Evolutionary conservation across 1,139 yeast genomes (phyloP), one percentile per base, ranked within the genome.

Genomic region (Nakaseomyces nivariensis): DNA sequence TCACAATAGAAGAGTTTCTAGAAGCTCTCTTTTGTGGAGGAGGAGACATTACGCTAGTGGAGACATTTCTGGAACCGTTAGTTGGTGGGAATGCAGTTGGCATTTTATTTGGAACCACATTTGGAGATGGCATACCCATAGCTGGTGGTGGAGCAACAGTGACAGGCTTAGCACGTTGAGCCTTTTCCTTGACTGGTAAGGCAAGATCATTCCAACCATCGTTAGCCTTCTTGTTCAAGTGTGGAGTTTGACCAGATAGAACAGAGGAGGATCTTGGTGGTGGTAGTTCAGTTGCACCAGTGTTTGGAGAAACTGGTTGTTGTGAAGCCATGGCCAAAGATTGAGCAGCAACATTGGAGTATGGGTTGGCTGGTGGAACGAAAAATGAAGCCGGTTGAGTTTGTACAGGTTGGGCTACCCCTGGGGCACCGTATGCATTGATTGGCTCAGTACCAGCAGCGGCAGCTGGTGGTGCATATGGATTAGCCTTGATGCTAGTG

Each of bases 201-300:
- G 44, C 25, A 11, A 90, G 73, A 67, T 90, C 97, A 63, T 90
- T 90, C 97, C 97, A 90, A 3, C 97, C 97, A 47, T 85, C 92
- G 45, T 82, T 82, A 45, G 84, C 84, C 60, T 75, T 78, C 58
- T 74, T 77, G 46, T 73, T 69, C 43, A 66, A 54, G 37, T 62
- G 64, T 37, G 69, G 69, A 1, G 61, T 59, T 56, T 66, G 69
- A 25, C 69, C 69, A 37, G 68, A 65, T 26, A 53, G 50, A 34
- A 57, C 51, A 42, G 44, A 41, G 5, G 44, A 29, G 8, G 34
- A 4, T 22, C 52, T 52, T 10, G 51, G 48, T 40, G 58, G 55
- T 38, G 60, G 59, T 40, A 56, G 54, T 7, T 29, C 34, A 13
- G 25, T 9, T 6, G 34, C 37, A 32, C 32, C 29, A 31, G 32